A percentile compares a stretch with the other conserved stretches of the same genome.
Evolutionary conservation across 2,329 filamentous ascomycete species (phyloP).

Genomic region (Colletotrichum siamense): DNA sequence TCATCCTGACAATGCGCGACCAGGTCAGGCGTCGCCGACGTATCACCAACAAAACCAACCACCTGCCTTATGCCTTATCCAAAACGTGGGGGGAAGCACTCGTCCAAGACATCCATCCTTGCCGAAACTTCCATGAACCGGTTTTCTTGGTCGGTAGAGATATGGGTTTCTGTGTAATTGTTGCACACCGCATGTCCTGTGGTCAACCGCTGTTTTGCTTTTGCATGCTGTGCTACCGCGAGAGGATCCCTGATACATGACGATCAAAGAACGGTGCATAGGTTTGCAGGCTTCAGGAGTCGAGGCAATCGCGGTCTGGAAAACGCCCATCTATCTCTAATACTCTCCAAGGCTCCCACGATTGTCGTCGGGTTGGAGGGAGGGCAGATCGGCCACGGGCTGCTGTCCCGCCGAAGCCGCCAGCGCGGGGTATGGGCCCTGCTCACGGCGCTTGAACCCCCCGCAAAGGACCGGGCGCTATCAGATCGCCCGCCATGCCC

Average conservation of each 20-base stretch:
- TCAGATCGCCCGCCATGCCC: not conserved
- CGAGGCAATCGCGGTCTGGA: not conserved
- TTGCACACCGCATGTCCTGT: constrained; percentile 1
- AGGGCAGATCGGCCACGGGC: not conserved
- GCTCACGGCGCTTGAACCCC: not conserved
- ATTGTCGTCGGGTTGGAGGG: not conserved
- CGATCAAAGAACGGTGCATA: not conserved
- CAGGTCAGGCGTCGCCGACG: not conserved
- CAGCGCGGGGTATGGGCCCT: not conserved
- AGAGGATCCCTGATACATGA: not conserved
- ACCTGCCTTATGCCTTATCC: not conserved
- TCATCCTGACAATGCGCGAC: not conserved
- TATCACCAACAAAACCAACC: not conserved
- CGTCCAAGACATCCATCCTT: not conserved
- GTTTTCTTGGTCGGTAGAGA: not conserved
- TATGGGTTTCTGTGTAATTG: not conserved
- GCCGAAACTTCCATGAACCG: not conserved
- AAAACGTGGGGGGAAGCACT: not conserved
- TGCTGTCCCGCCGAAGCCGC: not conserved
- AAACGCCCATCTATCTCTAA: not conserved
- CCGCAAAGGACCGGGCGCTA: not conserved
- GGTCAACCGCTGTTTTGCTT: not conserved
- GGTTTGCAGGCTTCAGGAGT: not conserved
- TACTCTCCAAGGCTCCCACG: not conserved
- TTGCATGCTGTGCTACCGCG: not conserved